Base-by-base conservation (phyloP, 441 rosid genomes). In the Biscutella laevigata region DNA sequence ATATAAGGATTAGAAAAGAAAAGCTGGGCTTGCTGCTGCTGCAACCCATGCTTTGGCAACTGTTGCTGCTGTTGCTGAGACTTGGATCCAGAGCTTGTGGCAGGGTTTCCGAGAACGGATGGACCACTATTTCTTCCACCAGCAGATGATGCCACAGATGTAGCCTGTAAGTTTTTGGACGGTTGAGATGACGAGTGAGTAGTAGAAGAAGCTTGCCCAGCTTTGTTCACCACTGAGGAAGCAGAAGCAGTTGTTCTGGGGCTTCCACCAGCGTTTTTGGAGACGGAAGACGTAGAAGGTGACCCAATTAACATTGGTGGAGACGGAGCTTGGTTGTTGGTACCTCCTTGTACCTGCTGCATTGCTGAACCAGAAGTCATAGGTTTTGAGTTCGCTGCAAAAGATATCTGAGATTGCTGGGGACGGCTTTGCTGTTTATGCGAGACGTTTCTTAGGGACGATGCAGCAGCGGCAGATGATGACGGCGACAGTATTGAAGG, bases 211-310 rank as follows among this genome's bases (percentile, higher is more conserved):
- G 79, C 73, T 64, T 84, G 99, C 25, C 81, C 83, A 52, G 74
- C 68, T 66, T 86, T 92, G 70, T 81, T 84, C 56, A 67, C 72
- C 0, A 81, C 68, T 15, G 96, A 76, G 6, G 66, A 44, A 24
- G 81, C 68, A 3, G 91, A 64, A 53, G 70, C 67, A 7, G 83
- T 74, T 42, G 94, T 82, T 62, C 90, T 78, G 15, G 99, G 99
- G 66, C 95, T 88, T 44, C 92, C 99, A 33, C 95, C 77, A 3
- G 92, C 75, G 46, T 89, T 76, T 72, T 87, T 88, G 32, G 99
- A 88, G 50, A 88, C 71, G 0, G 96, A 82, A 10, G 95, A 83
- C 5, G 90, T 73, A 2, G 96, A 78, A 15, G 99, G 94, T 37
- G 96, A 86, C 51, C 94, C 86, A 44, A 79, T 86, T 36, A 74